These are phyloP conservation scores for Fusarium falciforme DNA, from an alignment of 2,329 filamentous ascomycete genomes.

Conservation along the genomic window DNA sequence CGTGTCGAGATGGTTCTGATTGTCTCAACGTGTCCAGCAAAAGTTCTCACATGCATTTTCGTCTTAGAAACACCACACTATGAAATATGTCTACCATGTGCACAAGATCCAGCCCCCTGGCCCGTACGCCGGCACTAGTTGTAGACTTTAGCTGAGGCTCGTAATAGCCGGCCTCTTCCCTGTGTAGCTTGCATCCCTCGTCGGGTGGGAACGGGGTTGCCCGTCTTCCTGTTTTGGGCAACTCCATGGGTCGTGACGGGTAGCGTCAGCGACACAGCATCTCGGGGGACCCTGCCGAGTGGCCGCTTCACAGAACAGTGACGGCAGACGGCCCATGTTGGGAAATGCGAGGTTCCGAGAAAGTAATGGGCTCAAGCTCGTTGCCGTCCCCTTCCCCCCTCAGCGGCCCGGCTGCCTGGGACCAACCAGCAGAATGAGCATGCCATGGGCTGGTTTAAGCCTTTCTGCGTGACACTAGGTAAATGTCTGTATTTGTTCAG, in stretches of 20 bases:
- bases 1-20: slow-evolving; percentile 26
- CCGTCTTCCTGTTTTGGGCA: neutral
- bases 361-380: neutral
- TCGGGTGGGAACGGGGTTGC: neutral
- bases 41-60: slow-evolving; percentile 46
- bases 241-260: neutral
- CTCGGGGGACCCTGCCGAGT: slow-evolving; percentile 15
- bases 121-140: neutral
- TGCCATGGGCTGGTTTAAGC: neutral
- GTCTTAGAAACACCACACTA: neutral
- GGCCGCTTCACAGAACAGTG: neutral
- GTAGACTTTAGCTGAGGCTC: slow-evolving; percentile 1
- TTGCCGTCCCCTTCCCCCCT: neutral
- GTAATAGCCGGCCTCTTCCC: neutral
- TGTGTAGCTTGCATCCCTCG: slow-evolving; percentile 5
- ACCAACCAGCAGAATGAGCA: neutral
- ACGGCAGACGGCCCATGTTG: neutral
- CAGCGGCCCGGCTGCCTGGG: slow-evolving; percentile 16
- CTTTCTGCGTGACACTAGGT: slow-evolving; percentile 1
- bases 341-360: slow-evolving; percentile 20
- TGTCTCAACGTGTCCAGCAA: slow-evolving; percentile 43
- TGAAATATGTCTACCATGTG: neutral
- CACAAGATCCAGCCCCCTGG: slow-evolving; percentile 14
- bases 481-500: neutral
- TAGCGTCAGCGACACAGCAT: neutral